A percentile compares a stretch with the other conserved stretches of the same genome.
Evolutionary conservation across 768 basidiomycete species (phyloP).

Genomic region (Pleurotus tuoliensis): DNA sequence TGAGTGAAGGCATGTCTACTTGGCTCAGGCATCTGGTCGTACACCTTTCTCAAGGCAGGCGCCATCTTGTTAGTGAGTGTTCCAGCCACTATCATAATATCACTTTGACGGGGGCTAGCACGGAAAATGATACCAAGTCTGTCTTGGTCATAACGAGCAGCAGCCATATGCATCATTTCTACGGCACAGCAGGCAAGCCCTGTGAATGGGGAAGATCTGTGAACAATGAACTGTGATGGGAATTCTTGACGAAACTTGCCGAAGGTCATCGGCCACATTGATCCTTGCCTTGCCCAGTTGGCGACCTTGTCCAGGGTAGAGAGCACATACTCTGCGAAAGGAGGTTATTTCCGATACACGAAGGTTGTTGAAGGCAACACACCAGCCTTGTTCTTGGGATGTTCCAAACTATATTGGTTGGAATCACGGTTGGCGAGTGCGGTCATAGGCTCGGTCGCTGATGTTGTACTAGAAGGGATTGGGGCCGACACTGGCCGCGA

Average conservation of each 20-base stretch:
- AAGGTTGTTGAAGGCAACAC: conserved; percentile 16
- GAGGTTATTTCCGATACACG: not conserved
- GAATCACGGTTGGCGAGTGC: conserved; percentile 72
- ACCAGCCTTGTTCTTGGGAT: conserved; percentile 90
- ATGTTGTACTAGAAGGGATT: conserved; percentile 35
- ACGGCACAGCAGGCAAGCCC: conserved; percentile 99
- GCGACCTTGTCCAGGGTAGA: conserved; percentile 94
- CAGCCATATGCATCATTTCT: conserved; percentile 99
- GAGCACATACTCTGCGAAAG: conserved; percentile 83
- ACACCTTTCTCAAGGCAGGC: conserved; percentile 92
- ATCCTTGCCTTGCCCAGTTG: conserved; percentile 97
- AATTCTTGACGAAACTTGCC: conserved; percentile 34
- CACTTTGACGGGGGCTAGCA: conserved; percentile 96
- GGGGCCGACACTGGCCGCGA: not conserved
- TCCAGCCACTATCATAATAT: conserved; percentile 99
- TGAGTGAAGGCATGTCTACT: conserved; percentile 40
- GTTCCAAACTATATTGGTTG: conserved; percentile 83
- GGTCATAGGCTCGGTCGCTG: conserved; percentile 59
- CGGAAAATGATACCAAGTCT: conserved; percentile 96
- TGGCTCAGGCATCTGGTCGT: conserved; percentile 99
- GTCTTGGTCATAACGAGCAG: conserved; percentile 98
- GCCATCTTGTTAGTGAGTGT: conserved; percentile 99
- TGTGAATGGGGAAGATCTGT: conserved; percentile 21
- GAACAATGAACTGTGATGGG: not conserved
- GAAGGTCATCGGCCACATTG: conserved; percentile 99